These are phyloP conservation scores for Nicotiana knightiana DNA, from an alignment of 257 asterid species.

Conservation along the genomic window DNA sequence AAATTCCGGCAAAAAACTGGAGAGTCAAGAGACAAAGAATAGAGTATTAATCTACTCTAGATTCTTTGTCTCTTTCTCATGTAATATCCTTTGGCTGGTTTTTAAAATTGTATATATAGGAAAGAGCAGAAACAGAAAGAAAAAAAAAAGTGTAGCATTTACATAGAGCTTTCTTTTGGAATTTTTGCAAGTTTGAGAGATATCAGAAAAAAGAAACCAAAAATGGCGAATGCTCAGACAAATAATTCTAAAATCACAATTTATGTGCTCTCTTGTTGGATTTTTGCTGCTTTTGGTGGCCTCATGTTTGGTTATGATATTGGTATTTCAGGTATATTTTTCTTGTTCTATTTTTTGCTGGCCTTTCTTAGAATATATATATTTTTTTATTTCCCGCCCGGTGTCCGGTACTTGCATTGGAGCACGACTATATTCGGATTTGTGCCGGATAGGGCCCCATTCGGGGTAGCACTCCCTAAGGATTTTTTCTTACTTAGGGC, in stretches of 20 bases:
- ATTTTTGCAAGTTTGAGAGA: neutral
- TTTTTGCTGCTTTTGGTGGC: neutral
- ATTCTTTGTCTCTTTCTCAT: neutral
- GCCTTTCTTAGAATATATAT: neutral
- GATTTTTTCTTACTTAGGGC: no score
- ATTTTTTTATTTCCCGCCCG: no score
- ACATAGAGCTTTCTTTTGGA: neutral
- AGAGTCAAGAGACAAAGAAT: neutral
- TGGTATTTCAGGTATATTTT: constrained; percentile 9
- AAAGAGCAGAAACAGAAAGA: neutral
- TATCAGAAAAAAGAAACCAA: neutral
- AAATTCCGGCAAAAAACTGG: neutral
- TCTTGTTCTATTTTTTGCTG: neutral
- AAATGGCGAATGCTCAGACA: neutral
- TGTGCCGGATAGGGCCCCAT: no score
- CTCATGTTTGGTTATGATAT: constrained; percentile 4
- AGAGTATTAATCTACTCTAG: neutral
- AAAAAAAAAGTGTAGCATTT: neutral
- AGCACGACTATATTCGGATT: no score
- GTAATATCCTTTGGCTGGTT: neutral
- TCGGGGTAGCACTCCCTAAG: no score
- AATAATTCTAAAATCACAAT: neutral
- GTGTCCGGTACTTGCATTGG: no score
- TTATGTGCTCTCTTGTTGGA: neutral
- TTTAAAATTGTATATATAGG: neutral